Percentiles rank a stretch among this genome's conserved stretches.
Conservation (phyloP, 2,329 filamentous ascomycete genomes). For the Lachnellula cervina region DNA sequence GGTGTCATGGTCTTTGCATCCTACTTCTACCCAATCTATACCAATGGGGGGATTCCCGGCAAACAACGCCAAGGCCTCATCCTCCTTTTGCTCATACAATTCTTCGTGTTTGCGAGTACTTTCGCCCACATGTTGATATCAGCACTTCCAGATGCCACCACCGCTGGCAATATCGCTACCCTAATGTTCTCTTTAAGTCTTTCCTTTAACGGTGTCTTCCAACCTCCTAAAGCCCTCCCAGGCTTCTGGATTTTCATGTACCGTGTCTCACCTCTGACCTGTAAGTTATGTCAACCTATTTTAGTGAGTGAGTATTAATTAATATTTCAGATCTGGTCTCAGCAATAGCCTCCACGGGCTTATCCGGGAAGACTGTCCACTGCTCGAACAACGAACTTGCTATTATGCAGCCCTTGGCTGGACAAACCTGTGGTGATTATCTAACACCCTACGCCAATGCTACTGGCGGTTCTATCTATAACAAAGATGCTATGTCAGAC, state of each 20-base stretch:
- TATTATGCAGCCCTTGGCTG: slow-evolving; percentile 54
- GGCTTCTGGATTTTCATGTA: slow-evolving; percentile 87
- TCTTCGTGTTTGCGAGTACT: slow-evolving; percentile 78
- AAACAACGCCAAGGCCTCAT: slow-evolving; percentile 49
- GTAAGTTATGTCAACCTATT: slow-evolving; percentile 23
- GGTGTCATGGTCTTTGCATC: slow-evolving; percentile 69
- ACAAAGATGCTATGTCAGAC: slow-evolving; percentile 41
- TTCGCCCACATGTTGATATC: slow-evolving; percentile 78
- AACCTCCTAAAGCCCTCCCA: slow-evolving; percentile 57
- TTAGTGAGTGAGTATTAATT: not conserved
- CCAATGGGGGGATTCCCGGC: slow-evolving; percentile 52
- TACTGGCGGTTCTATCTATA: slow-evolving; percentile 49
- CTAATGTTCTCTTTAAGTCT: slow-evolving; percentile 68
- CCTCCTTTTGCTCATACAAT: slow-evolving; percentile 70
- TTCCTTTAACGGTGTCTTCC: slow-evolving; percentile 74
- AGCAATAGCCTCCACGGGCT: slow-evolving; percentile 65
- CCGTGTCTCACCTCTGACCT: slow-evolving; percentile 51
- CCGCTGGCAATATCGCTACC: slow-evolving; percentile 72
- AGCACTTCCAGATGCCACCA: slow-evolving; percentile 69
- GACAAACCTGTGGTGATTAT: slow-evolving; percentile 56
- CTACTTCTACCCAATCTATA: slow-evolving; percentile 73
- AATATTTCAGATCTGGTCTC: slow-evolving; percentile 62
- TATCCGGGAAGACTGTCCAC: slow-evolving; percentile 60
- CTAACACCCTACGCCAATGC: slow-evolving; percentile 44
- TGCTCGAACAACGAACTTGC: slow-evolving; percentile 69